Conservation (phyloP, 768 basidiomycete species). For the Lactarius pseudohatsudake region DNA sequence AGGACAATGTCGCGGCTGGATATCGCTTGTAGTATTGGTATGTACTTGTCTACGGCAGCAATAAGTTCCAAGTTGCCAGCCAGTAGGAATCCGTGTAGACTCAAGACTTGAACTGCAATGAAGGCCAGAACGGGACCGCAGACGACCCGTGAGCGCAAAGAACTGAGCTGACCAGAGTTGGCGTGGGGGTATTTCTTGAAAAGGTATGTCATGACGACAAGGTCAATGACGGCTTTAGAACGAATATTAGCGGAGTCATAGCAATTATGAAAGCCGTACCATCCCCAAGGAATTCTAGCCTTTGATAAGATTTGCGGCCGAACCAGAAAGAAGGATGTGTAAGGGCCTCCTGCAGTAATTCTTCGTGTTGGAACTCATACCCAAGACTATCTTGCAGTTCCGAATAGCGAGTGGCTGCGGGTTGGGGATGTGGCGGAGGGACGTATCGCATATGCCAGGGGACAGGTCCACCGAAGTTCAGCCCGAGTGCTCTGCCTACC, state of each 20-base stretch:
- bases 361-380: constrained; percentile 65
- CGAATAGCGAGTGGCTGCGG: constrained; percentile 48
- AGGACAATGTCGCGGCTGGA: constrained; percentile 61
- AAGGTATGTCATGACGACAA: constrained; percentile 71
- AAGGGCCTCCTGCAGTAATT: constrained; percentile 72
- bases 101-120: constrained; percentile 62
- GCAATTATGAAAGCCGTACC: constrained; percentile 47
- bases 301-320: constrained; percentile 69
- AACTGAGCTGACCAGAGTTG: constrained; percentile 74
- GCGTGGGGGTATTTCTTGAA: constrained; percentile 67
- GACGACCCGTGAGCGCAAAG: constrained; percentile 67
- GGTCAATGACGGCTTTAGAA: constrained; percentile 60
- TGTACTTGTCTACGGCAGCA: constrained; percentile 58
- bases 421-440: constrained; percentile 35
- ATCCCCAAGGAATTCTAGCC: constrained; percentile 88
- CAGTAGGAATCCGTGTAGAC: constrained; percentile 68
- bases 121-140: constrained; percentile 73
- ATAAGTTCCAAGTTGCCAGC: constrained; percentile 68
- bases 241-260: constrained; percentile 5
- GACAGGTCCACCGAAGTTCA: constrained; percentile 69
- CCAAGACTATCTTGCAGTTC: constrained; percentile 63
- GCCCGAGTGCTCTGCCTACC: constrained; percentile 60
- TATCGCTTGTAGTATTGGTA: constrained; percentile 56
- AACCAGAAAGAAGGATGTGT: constrained; percentile 78
- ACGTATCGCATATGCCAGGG: constrained; percentile 67